These are phyloP conservation scores for Fusarium falciforme DNA, from an alignment of 2,329 filamentous ascomycete species.

Conservation along the genomic window DNA sequence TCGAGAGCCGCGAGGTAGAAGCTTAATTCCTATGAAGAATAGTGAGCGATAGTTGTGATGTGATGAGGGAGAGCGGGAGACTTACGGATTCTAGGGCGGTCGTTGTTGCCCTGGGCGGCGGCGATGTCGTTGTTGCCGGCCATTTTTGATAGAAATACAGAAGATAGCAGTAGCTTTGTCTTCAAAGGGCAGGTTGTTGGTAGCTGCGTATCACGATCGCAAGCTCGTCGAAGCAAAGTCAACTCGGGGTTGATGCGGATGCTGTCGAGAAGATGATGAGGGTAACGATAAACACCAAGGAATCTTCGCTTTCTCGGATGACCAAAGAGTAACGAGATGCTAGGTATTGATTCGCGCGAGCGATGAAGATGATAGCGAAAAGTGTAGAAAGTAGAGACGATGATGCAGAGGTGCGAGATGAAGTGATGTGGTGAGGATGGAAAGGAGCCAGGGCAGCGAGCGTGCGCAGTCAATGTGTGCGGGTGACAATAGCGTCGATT, in stretches of 20 bases:
- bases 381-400: not conserved
- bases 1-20: not conserved
- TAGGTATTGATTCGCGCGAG: not conserved
- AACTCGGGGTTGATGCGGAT: not conserved
- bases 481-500: not conserved
- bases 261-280: not conserved
- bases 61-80: not conserved
- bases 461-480: not conserved
- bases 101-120: not conserved
- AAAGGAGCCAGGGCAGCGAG: not conserved
- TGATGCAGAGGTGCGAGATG: not conserved
- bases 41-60: not conserved
- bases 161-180: not conserved
- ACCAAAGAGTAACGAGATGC: not conserved
- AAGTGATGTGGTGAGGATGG: not conserved
- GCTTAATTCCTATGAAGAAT: not conserved
- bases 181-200: not conserved
- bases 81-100: not conserved
- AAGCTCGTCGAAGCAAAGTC: not conserved
- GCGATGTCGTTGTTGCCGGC: not conserved
- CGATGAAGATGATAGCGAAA: not conserved
- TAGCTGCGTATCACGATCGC: not conserved
- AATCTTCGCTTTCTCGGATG: not conserved
- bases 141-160: not conserved
- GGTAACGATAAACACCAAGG: not conserved